A percentile compares a stretch with the other conserved stretches of the same genome.
Conservation (phyloP, 257 asterid genomes). For the Salvia hispanica region DNA sequence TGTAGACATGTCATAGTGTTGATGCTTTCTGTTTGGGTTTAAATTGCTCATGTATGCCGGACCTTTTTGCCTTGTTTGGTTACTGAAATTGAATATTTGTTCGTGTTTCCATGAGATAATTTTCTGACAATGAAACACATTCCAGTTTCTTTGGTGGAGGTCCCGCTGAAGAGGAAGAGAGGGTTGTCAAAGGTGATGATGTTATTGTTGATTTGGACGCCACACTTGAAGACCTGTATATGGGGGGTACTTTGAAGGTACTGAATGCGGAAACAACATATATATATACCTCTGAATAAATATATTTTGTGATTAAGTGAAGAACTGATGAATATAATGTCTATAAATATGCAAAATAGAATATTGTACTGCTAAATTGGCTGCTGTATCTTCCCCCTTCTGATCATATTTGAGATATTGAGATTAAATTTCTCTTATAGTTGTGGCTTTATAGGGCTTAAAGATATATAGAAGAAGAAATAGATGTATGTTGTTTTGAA, state of each 20-base stretch:
- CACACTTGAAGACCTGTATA: constrained; percentile 85
- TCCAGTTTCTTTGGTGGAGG: constrained; percentile 92
- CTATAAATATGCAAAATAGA: too few relatives aligned
- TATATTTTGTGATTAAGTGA: too few relatives aligned
- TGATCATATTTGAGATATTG: too few relatives aligned
- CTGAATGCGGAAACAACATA: not conserved
- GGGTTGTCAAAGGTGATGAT: constrained; percentile 76
- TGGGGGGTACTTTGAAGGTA: constrained; percentile 97
- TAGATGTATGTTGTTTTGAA: too few relatives aligned
- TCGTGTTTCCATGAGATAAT: constrained; percentile 11
- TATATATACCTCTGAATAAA: too few relatives aligned
- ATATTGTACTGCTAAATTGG: too few relatives aligned
- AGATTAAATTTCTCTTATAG: too few relatives aligned
- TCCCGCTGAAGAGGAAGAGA: constrained; percentile 65
- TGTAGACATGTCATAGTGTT: not conserved
- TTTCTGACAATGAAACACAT: not conserved
- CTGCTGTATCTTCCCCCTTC: too few relatives aligned
- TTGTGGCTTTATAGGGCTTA: too few relatives aligned
- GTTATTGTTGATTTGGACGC: constrained; percentile 91
- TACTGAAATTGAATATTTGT: constrained; percentile 22
- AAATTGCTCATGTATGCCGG: not conserved
- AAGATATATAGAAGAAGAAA: too few relatives aligned
- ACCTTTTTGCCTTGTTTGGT: constrained; percentile 1
- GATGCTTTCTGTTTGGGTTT: constrained; percentile 9
- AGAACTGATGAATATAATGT: too few relatives aligned